Conservation (phyloP, 192 early-diverging fungal genomes). For the Mortierella hygrophila region DNA sequence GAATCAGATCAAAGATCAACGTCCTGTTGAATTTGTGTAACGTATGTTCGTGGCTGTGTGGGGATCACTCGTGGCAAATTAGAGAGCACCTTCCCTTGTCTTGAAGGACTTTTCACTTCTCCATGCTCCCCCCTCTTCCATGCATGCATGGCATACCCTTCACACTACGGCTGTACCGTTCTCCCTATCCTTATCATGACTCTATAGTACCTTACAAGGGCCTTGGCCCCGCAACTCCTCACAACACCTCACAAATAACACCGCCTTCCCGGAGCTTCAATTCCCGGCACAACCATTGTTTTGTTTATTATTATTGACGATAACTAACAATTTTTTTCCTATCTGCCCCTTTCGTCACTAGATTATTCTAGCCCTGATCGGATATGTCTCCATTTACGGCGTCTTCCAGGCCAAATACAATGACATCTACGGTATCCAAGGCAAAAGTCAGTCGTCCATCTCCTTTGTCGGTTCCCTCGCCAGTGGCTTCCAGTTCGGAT, state of each 20-base stretch:
- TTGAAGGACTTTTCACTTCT: neutral
- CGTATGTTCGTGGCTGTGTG: neutral
- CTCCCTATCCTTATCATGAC: neutral
- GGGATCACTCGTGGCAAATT: neutral
- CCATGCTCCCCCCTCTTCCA: too few relatives aligned
- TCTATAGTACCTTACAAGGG: neutral
- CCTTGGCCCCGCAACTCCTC: neutral
- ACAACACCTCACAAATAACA: neutral
- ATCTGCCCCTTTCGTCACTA: neutral
- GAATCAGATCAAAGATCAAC: neutral
- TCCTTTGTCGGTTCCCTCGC: constrained; percentile 45
- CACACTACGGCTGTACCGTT: neutral
- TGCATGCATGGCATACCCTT: too few relatives aligned
- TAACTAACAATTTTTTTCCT: neutral
- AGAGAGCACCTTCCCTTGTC: neutral
- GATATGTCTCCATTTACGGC: constrained; percentile 52
- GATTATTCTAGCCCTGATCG: constrained; percentile 38
- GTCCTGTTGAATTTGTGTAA: constrained; percentile 3
- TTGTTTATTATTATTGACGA: neutral
- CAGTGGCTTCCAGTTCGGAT: constrained; percentile 44
- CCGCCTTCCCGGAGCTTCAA: neutral
- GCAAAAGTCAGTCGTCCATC: constrained; percentile 26
- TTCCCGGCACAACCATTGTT: neutral
- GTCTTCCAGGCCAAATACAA: constrained; percentile 48
- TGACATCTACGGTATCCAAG: constrained; percentile 37